Conservation (phyloP, 768 basidiomycete genomes). For the Lactifluus pinguis region DNA sequence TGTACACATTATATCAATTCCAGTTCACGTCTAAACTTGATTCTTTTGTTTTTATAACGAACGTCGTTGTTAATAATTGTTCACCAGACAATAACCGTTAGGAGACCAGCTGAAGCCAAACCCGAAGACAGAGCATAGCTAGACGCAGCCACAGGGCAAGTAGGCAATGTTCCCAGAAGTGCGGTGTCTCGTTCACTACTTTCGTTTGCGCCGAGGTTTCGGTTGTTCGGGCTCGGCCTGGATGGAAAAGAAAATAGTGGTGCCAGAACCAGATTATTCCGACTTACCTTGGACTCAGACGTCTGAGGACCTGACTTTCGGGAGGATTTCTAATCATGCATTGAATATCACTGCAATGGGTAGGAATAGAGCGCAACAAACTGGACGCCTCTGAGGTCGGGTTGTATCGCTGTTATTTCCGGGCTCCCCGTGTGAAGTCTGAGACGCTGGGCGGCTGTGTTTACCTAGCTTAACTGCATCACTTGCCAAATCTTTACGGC, state of each 20-base stretch:
- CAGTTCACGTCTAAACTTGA: neutral
- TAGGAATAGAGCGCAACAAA: neutral
- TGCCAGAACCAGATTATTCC: neutral
- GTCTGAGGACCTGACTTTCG: neutral
- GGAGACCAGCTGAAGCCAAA: neutral
- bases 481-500: neutral
- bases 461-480: neutral
- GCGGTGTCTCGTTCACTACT: neutral
- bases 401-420: neutral
- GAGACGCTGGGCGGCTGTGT: slow-evolving; percentile 21
- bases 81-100: neutral
- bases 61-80: neutral
- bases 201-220: slow-evolving; percentile 15
- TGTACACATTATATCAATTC: neutral
- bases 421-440: slow-evolving; percentile 27
- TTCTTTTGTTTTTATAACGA: neutral
- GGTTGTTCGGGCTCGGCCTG: slow-evolving; percentile 11
- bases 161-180: neutral
- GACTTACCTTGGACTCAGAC: slow-evolving; percentile 10
- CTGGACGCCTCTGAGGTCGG: slow-evolving; percentile 5
- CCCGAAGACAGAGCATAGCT: neutral
- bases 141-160: neutral
- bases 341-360: neutral
- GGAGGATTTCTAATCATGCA: slow-evolving; percentile 2
- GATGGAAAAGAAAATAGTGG: neutral